phyloP scores from a whole-genome alignment of 2,329 filamentous ascomycete genomes.

The Sporothrix protearum region DNA sequence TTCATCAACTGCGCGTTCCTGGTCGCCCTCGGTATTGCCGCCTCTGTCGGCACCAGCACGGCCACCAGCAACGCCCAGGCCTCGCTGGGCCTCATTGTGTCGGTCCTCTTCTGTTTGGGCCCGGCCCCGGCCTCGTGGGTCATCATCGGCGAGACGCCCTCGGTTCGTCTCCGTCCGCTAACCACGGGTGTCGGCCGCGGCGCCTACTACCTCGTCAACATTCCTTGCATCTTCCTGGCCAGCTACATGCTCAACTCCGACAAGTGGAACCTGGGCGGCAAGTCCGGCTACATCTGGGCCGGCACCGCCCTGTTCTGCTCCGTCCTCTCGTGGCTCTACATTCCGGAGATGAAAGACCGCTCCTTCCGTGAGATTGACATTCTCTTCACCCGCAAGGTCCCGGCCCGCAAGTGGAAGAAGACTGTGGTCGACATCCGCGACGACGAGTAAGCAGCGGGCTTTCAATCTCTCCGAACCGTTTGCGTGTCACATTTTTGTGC shows the following conservation, averaged over 20 bases:
- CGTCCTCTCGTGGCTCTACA: constrained; percentile 44
- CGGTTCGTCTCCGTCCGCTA: constrained; percentile 36
- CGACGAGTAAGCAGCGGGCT: constrained; percentile 53
- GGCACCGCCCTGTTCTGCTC: constrained; percentile 56
- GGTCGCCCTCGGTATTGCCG: constrained; percentile 29
- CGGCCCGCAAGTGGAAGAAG: constrained; percentile 54
- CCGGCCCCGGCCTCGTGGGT: constrained; percentile 43
- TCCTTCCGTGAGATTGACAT: constrained; percentile 62
- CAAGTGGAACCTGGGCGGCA: constrained; percentile 46
- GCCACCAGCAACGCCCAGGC: constrained; percentile 32
- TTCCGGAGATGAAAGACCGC: constrained; percentile 56
- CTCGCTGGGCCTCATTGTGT: constrained; percentile 25
- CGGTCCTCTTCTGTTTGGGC: constrained; percentile 58
- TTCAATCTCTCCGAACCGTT: not conserved
- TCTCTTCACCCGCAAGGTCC: constrained; percentile 52
- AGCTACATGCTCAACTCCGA: constrained; percentile 41
- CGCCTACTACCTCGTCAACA: constrained; percentile 33
- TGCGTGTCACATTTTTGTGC: not conserved
- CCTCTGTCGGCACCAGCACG: constrained; percentile 41
- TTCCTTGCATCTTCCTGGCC: constrained; percentile 33
- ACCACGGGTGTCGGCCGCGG: constrained; percentile 34
- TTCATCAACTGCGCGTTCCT: constrained; percentile 26
- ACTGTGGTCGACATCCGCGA: constrained; percentile 56
- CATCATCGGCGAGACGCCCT: constrained; percentile 41
- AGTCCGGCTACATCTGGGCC: constrained; percentile 59